Base-by-base conservation (phyloP, 208 protist species). In the Acanthamoeba lenticulata region DNA sequence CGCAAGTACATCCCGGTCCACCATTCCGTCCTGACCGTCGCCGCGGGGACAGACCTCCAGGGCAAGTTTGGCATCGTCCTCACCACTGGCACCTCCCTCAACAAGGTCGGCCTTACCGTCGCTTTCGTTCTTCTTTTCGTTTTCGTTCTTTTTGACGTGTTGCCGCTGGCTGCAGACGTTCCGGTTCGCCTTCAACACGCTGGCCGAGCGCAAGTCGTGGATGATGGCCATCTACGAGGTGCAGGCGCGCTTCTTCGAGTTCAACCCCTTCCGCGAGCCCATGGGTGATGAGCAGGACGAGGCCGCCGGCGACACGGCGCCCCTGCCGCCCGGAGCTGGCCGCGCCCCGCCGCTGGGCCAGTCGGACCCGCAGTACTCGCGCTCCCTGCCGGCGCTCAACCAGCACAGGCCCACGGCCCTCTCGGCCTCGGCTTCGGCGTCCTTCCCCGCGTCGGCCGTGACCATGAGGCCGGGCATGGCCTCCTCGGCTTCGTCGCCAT, bases 181-280 rank as follows among this genome's bases (percentile, higher is more conserved):
- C 32, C 67, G 67, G 32, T 77, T 77, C 38, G 67, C 67, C 24
- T 77, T 77, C 67, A 77, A 44, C 34, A 77, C 67, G 1, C 21
- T 44, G 29, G 67, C 67, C 19, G 67, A 77, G 67, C 67, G 67
- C 36, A 77, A 77, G 67, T 77, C 67, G 21, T 77, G 67, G 67
- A 77, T 77, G 67, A 44, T 77, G 38, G 67, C 67, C 29, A 44
- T 77, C 38, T 77, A 44, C 67, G 67, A 77, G 21, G 67, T 77
- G 36, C 67, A 77, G 67, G 42, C 67, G 67, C 67, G 38, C 36
- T 77, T 77, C 67, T 77, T 77, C 67, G 67, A 77, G 38, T 77
- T 77, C 67, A 77, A 77, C 21, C 67, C 67, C 67, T 77, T 77
- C 67, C 67, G 67, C 38, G 67, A 77, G 38, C 67, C 67, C 15